phyloP scores from a whole-genome alignment of 2,329 filamentous ascomycete genomes.

The Iodosphaeria phyllophila region DNA sequence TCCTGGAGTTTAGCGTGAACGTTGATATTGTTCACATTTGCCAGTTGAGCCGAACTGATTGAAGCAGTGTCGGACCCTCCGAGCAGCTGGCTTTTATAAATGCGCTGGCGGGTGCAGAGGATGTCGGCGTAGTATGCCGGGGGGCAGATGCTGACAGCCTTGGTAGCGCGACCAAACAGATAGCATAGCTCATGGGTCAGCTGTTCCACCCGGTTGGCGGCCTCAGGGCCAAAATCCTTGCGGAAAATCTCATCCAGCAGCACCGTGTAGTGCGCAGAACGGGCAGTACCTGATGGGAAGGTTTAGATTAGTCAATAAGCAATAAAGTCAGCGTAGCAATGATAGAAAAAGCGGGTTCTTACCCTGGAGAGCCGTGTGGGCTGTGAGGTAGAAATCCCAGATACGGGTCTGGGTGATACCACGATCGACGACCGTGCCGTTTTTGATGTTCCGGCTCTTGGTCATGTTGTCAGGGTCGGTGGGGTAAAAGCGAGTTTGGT shows the following conservation, averaged over 20 bases:
- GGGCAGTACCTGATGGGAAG: too few species aligned
- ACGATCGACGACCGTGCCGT: constrained; percentile 72
- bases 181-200: constrained; percentile 70
- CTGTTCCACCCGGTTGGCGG: constrained; percentile 51
- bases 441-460: constrained; percentile 44
- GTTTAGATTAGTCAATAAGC: too few species aligned
- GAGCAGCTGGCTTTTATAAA: constrained; percentile 48
- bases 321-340: too few species aligned
- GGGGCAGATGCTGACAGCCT: constrained; percentile 71
- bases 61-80: constrained; percentile 20
- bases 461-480: constrained; percentile 25
- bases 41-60: neutral
- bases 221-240: constrained; percentile 10
- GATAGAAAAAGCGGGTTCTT: too few species aligned
- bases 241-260: constrained; percentile 51
- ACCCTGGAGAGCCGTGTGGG: constrained; percentile 67
- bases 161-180: constrained; percentile 70
- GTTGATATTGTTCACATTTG: constrained; percentile 3
- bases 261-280: constrained; percentile 73
- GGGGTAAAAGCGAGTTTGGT: constrained; percentile 77
- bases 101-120: constrained; percentile 57
- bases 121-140: constrained; percentile 85
- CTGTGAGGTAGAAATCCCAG: constrained; percentile 76
- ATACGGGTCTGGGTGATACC: constrained; percentile 56
- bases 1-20: constrained; percentile 24